These are phyloP conservation scores for Rubia balearica DNA, from an alignment of 305 asterid genomes.

Conservation along the genomic window DNA sequence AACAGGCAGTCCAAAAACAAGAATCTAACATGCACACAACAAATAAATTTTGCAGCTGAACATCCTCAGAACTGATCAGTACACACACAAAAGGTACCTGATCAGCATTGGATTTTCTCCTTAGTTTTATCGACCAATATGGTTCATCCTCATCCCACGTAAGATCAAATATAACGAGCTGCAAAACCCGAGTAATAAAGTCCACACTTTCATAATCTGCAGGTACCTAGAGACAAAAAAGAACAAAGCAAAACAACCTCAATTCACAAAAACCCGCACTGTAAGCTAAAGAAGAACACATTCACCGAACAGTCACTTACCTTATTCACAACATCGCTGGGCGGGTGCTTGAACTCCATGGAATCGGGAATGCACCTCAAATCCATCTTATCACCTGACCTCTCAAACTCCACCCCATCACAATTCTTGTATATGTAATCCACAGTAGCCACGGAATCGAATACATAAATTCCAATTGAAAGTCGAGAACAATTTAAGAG, in stretches of 20 bases:
- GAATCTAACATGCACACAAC: not conserved
- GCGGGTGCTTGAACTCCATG: slow-evolving; percentile 68
- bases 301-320: slow-evolving; percentile 28
- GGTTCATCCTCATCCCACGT: slow-evolving; percentile 99
- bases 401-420: slow-evolving; percentile 89
- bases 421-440: slow-evolving; percentile 71
- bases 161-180: slow-evolving; percentile 66
- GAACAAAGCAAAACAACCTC: slow-evolving; percentile 11
- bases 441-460: slow-evolving; percentile 79
- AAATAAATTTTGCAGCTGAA: not conserved
- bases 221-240: slow-evolving; percentile 41
- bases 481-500: too few species aligned
- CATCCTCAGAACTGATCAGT: not conserved
- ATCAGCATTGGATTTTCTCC: slow-evolving; percentile 51
- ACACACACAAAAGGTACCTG: slow-evolving; percentile 42
- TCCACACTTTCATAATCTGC: slow-evolving; percentile 70
- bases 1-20: not conserved
- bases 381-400: slow-evolving; percentile 80
- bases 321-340: slow-evolving; percentile 81
- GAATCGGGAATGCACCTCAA: slow-evolving; percentile 88
- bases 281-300: not conserved
- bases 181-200: slow-evolving; percentile 77
- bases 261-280: not conserved
- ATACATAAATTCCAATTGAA: slow-evolving; percentile 11
- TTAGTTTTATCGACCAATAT: slow-evolving; percentile 52